A percentile compares a stretch with the other conserved stretches of the same genome.
Conservation (phyloP, 2,329 filamentous ascomycete genomes). For the Botrytis porri region DNA sequence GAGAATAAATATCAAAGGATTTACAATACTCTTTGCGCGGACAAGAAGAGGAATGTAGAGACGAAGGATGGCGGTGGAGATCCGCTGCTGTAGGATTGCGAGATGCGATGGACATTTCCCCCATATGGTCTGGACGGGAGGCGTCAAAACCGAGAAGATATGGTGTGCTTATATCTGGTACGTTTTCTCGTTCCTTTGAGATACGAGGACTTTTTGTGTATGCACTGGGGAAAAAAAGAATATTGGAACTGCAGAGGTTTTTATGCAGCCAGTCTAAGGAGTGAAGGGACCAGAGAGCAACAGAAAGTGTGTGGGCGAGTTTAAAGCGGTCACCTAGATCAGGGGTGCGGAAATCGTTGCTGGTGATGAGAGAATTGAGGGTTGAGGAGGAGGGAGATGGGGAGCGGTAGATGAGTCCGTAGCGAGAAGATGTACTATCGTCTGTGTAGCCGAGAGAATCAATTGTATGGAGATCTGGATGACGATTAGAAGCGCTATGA, state of each 20-base stretch:
- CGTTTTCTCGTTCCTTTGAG: slow-evolving; percentile 35
- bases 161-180: slow-evolving; percentile 43
- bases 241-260: slow-evolving; percentile 41
- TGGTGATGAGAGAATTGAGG: slow-evolving; percentile 42
- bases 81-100: slow-evolving; percentile 42
- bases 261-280: slow-evolving; percentile 54
- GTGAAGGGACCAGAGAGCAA: slow-evolving; percentile 50
- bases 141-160: slow-evolving; percentile 44
- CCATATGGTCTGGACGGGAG: slow-evolving; percentile 40
- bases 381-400: slow-evolving; percentile 41
- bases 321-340: slow-evolving; percentile 45
- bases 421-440: slow-evolving; percentile 41
- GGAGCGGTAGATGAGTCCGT: slow-evolving; percentile 46
- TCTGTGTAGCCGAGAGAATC: slow-evolving; percentile 49
- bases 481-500: slow-evolving; percentile 45
- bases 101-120: slow-evolving; percentile 42
- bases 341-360: slow-evolving; percentile 44
- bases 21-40: slow-evolving; percentile 41
- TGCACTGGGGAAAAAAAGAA: slow-evolving; percentile 46
- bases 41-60: slow-evolving; percentile 40
- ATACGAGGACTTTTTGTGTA: slow-evolving; percentile 34
- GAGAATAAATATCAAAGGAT: slow-evolving; percentile 44
- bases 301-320: slow-evolving; percentile 44
- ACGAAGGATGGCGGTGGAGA: slow-evolving; percentile 48
- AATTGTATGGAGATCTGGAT: slow-evolving; percentile 38